Conservation (phyloP, 2,329 filamentous ascomycete species). For the Cercospora sp. region DNA sequence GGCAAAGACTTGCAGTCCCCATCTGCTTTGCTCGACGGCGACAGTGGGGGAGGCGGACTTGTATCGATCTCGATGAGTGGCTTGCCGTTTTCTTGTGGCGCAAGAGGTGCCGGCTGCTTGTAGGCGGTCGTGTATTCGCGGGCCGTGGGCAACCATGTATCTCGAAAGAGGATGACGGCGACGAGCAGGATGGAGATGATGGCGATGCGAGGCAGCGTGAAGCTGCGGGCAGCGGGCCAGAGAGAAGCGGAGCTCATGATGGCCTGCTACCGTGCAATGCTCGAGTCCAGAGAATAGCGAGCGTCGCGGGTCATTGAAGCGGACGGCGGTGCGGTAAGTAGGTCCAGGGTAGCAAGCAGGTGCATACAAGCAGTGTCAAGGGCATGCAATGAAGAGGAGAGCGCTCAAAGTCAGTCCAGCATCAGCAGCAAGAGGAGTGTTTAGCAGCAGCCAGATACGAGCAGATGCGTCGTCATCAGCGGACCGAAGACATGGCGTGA, state of each 20-base stretch:
- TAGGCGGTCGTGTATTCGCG: conserved; percentile 8
- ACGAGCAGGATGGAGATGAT: conserved; percentile 31
- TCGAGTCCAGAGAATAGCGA: background rate
- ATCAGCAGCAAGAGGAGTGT: background rate
- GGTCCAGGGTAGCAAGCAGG: background rate
- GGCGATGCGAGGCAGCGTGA: conserved; percentile 28
- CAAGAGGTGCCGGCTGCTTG: conserved; percentile 1
- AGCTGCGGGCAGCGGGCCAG: conserved; percentile 22
- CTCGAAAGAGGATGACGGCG: conserved; percentile 32
- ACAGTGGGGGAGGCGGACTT: conserved; percentile 6
- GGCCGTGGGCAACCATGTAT: conserved; percentile 31
- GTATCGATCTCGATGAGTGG: conserved; percentile 5
- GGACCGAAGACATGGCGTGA: background rate
- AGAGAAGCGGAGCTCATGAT: conserved; percentile 16
- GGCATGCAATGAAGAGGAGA: background rate
- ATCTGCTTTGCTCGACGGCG: conserved; percentile 3
- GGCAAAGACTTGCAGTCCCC: conserved; percentile 29
- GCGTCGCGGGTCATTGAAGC: background rate
- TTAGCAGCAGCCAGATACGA: background rate
- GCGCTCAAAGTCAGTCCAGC: background rate
- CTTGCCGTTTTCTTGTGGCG: background rate
- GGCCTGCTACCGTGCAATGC: background rate
- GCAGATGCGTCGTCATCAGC: background rate
- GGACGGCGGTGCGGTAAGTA: background rate
- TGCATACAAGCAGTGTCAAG: background rate